A percentile compares a stretch with the other conserved stretches of the same genome.
These are phyloP conservation scores for Brassica carinata DNA, from an alignment of 345 rosid genomes.

Conservation along the genomic window DNA sequence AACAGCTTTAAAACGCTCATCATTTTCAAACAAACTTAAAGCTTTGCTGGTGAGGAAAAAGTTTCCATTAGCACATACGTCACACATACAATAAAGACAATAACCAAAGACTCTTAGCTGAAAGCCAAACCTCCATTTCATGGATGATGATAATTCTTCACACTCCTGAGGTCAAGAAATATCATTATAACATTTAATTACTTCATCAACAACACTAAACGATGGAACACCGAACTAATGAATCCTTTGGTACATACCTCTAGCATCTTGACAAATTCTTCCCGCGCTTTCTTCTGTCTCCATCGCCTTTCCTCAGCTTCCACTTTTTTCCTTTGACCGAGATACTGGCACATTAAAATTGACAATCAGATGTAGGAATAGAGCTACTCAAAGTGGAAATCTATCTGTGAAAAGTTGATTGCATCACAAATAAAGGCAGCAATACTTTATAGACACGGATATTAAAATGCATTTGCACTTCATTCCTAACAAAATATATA, in stretches of 20 bases:
- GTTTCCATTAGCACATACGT: constrained; percentile 34
- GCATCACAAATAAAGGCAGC: neutral
- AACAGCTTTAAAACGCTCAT: constrained; percentile 94
- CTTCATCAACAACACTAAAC: constrained; percentile 1
- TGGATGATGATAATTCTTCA: constrained; percentile 76
- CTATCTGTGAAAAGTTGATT: constrained; percentile 7
- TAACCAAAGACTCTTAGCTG: constrained; percentile 7
- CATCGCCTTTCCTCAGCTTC: constrained; percentile 96
- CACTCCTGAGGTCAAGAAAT: constrained; percentile 67
- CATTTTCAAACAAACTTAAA: constrained; percentile 78
- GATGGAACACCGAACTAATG: constrained; percentile 9
- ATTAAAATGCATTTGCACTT: constrained; percentile 7
- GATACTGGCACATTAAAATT: constrained; percentile 51
- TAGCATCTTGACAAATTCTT: constrained; percentile 87
- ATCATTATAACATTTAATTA: constrained; percentile 31
- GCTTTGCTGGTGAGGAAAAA: constrained; percentile 71
- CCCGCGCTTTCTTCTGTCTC: constrained; percentile 94
- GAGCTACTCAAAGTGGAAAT: constrained; percentile 24
- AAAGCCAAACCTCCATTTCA: constrained; percentile 82
- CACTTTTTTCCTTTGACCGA: constrained; percentile 93
- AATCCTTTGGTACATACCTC: constrained; percentile 60
- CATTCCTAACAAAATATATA: constrained; percentile 36
- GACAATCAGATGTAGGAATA: constrained; percentile 23
- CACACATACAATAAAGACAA: constrained; percentile 13
- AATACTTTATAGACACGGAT: neutral